Conservation (phyloP, 495 filamentous ascomycete species). For the Penicillium coffeae region DNA sequence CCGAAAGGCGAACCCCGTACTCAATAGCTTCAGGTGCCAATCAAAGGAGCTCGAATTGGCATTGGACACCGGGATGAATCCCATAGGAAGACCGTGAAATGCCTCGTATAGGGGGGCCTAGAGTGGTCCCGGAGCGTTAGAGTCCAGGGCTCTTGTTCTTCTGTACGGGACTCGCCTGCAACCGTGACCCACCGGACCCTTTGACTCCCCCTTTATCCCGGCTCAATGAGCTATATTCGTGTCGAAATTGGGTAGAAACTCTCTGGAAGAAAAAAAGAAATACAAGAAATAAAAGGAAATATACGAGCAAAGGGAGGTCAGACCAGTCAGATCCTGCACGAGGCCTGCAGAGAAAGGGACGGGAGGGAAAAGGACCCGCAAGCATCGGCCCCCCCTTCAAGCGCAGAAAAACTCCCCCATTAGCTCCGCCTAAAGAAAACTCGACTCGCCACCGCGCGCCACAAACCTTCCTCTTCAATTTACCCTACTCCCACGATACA, state of each 20-base stretch:
- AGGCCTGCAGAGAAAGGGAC: not conserved
- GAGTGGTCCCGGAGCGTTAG: not conserved
- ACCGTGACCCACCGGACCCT: not conserved
- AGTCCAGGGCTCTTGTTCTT: not conserved
- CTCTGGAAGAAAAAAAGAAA: too few relatives aligned
- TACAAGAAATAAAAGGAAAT: not conserved
- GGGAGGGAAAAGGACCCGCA: not conserved
- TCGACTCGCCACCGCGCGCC: not conserved
- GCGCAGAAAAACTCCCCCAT: not conserved
- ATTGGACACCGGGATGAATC: too few relatives aligned
- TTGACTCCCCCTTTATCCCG: too few relatives aligned
- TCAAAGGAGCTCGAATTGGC: too few relatives aligned
- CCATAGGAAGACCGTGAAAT: too few relatives aligned
- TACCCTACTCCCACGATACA: not conserved
- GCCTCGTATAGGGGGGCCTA: too few relatives aligned
- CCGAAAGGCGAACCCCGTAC: too few relatives aligned
- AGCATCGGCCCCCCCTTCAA: not conserved
- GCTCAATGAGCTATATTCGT: too few relatives aligned
- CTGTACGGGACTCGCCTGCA: not conserved
- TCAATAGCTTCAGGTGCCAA: too few relatives aligned
- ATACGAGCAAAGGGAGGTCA: not conserved
- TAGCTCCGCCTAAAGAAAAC: not conserved
- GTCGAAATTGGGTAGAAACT: too few relatives aligned
- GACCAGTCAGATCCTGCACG: not conserved
- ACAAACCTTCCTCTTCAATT: not conserved